A percentile compares a stretch with the other conserved stretches of the same genome.
Conservation (phyloP, 805 yeast species). For the Sungouiozyma intestinalis region DNA sequence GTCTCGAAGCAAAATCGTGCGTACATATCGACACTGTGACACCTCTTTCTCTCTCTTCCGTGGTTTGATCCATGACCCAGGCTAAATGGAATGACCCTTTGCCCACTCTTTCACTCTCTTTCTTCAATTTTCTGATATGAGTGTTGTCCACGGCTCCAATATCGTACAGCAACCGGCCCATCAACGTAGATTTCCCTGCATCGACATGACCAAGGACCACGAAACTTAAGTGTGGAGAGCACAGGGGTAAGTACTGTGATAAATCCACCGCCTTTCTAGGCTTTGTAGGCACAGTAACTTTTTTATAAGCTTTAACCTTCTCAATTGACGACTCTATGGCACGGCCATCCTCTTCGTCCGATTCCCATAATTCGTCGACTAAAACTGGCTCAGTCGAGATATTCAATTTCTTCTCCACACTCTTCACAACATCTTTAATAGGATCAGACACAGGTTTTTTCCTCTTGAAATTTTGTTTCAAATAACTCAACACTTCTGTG, state of each 20-base stretch:
- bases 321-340: conserved; percentile 11
- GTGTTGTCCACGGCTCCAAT: conserved; percentile 96
- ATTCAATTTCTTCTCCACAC: conserved; percentile 4
- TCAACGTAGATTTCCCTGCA: conserved; percentile 98
- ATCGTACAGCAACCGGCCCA: conserved; percentile 86
- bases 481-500: conserved; percentile 36
- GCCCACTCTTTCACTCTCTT: conserved; percentile 96
- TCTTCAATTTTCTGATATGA: conserved; percentile 91
- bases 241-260: conserved; percentile 73
- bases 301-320: conserved; percentile 19
- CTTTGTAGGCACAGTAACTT: conserved; percentile 21
- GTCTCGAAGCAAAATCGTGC: conserved; percentile 89
- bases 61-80: conserved; percentile 98
- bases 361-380: conserved; percentile 1
- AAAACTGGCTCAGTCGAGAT: conserved; percentile 10
- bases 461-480: conserved; percentile 21
- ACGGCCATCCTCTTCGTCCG: conserved; percentile 17
- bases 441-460: conserved; percentile 11
- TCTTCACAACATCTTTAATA: conserved; percentile 7
- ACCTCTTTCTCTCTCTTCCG: conserved; percentile 97
- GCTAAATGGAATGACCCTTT: conserved; percentile 98
- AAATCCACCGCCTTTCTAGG: conserved; percentile 41
- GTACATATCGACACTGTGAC: conserved; percentile 98
- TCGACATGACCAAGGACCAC: conserved; percentile 99
- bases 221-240: conserved; percentile 90